Evolutionary conservation across 192 early-diverging fungal species (phyloP), one percentile per base, ranked within the genome.

Genomic region (Coemansia sp.): DNA sequence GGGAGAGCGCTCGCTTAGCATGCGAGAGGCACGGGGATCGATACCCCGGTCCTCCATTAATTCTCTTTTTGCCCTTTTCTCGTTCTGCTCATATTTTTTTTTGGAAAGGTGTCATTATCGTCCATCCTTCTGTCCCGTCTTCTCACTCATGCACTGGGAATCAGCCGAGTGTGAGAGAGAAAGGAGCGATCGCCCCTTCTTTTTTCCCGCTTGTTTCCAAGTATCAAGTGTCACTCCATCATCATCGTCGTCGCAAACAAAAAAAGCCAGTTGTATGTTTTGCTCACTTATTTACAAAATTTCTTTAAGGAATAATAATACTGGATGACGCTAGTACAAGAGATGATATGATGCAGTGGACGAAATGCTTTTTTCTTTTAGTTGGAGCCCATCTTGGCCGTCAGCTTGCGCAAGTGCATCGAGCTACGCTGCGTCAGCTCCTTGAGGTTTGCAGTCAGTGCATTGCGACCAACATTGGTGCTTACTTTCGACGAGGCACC

Each of bases 351-450:
- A 35, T 58, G 55, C 55, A 37, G 34, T 37, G 22, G 55, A 32
- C n/a, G 16, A 58, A 34, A 10, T 35, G 55, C 29, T 9, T 2
- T 35, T 58, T 34, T 30, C 20, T 34, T 59, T 20, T 10, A 20
- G 56, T 29, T 37, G 56, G 22, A 27, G 49, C 49, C 49, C 49
- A 59, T 40, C 47, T 45, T 65, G 62, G 32, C 56, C 1, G 69
- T 65, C 16, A 71, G 69, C 62, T 65, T 65, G 59, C 69, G 69
- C 15, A 71, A 39, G 58, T 64, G 69, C 58, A 65, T 53, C 13
- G 69, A 64, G 63, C 69, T 56, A 29, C 69, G 69, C 12, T 55
- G 55, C 5, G 62, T 65, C 22, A 71, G 69, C 40, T 71, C 69
- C 41, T 64, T 65, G 52, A 73, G 29, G 61, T 62, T 62, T 6